Base-by-base conservation (phyloP, 257 asterid genomes). In the Anisodus tanguticus region DNA sequence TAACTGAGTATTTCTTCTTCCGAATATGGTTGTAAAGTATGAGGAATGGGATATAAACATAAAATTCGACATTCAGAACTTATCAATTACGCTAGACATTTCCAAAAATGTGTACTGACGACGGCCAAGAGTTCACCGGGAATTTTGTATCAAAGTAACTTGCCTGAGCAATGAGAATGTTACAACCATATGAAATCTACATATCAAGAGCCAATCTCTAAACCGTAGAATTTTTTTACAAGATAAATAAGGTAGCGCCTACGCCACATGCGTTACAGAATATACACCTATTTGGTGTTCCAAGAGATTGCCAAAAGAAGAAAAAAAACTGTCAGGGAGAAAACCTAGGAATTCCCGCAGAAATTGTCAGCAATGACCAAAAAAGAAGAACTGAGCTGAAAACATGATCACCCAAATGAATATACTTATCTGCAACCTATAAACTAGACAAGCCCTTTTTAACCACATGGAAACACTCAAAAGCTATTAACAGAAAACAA, bases 261-360 rank as follows among this genome's bases (percentile, higher is more conserved):
- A 51, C 3, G 47, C 63, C 63, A 51, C n/a, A 76, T 47, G 41
- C 59, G 6, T 49, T 69, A 83, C 87, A 63, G 85, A 85, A 41
- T 55, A 57, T 82, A 86, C 88, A 84, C 89, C 88, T 60, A 80
- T 15, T 39, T 82, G 79, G 86, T 62, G 88, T 88, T 85, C 60
- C 37, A 45, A 22, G 19, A 63, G 43, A 22, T 45, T 45, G 26
- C 70, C 37, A 19, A 58, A 9, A 31, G 2, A n/a, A 9, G 51
- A 26, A 51, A 31, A 11, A 74, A 83, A 74, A 47, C 70, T 49
- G 82, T 82, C 12, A 5, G 84, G 85, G 85, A 70, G 69, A 84
- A 74, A 83, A 84, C 88, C 80, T 39, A 58, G 70, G 53, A 67
- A 79, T 85, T 84, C 89, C 87, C 83, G 70, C 37, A 85, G 87